Evolutionary conservation across 2,329 filamentous ascomycete species (phyloP).

Genomic region (Colletotrichum coccodes): DNA sequence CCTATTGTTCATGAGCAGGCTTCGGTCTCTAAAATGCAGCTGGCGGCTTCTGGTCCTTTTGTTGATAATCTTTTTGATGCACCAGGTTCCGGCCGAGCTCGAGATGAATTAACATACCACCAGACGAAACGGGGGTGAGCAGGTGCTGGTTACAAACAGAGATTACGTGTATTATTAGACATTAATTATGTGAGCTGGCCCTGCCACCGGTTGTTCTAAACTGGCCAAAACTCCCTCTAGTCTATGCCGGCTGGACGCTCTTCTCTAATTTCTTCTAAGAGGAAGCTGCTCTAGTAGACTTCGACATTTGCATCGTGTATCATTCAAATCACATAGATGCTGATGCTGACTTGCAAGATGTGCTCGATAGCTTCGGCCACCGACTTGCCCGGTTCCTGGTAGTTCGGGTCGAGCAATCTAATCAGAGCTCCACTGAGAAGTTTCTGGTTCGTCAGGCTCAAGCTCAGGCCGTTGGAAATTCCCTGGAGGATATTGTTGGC

Average conservation of each 20-base stretch:
- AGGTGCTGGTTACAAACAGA: too few species aligned
- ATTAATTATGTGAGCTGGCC: neutral
- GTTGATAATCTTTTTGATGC: too few species aligned
- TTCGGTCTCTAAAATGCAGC: too few species aligned
- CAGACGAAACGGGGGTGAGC: too few species aligned
- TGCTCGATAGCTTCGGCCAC: neutral
- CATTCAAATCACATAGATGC: neutral
- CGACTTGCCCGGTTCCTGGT: neutral
- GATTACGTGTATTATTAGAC: neutral
- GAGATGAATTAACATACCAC: too few species aligned
- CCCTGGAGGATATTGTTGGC: neutral
- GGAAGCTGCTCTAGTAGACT: neutral
- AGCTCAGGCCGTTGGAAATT: neutral
- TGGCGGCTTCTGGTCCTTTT: too few species aligned
- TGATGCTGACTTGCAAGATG: neutral
- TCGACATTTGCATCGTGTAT: neutral
- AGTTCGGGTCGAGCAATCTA: neutral
- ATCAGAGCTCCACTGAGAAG: neutral
- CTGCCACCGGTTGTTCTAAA: neutral
- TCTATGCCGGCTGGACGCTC: neutral
- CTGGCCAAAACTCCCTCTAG: too few species aligned
- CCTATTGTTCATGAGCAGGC: too few species aligned
- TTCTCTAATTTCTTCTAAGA: neutral
- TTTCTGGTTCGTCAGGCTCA: neutral
- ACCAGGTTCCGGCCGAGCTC: too few species aligned